Evolutionary conservation across 345 rosid genomes (phyloP).

Genomic region (Brassica cretica): DNA sequence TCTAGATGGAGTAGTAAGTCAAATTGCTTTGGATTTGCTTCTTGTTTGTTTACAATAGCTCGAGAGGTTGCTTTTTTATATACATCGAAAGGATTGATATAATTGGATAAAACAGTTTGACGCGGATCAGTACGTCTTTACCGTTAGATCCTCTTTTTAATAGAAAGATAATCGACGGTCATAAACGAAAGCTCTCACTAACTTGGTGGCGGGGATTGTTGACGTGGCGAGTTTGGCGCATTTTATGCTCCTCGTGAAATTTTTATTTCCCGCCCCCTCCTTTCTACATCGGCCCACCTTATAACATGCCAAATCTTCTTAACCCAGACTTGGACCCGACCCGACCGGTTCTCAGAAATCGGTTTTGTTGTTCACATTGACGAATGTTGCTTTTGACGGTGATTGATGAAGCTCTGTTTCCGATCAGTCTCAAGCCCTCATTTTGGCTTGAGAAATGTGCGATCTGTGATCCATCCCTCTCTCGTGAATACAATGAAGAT

Average conservation of each 20-base stretch:
- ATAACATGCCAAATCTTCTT: not conserved
- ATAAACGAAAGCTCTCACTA: not conserved
- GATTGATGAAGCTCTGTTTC: conserved; percentile 46
- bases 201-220: conserved; percentile 20
- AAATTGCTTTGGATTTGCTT: not conserved
- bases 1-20: not conserved
- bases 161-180: conserved; percentile 24
- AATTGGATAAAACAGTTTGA: conserved; percentile 11
- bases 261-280: conserved; percentile 17
- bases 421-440: conserved; percentile 49
- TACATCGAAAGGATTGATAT: not conserved
- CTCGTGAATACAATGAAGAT: too few relatives aligned
- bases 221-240: conserved; percentile 24
- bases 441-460: too few relatives aligned
- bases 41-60: not conserved
- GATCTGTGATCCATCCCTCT: too few relatives aligned
- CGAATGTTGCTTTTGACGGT: conserved; percentile 12
- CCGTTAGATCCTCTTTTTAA: conserved; percentile 33
- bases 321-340: not conserved
- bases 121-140: not conserved
- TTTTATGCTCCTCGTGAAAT: conserved; percentile 7
- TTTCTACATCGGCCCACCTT: conserved; percentile 3
- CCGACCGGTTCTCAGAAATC: conserved; percentile 15
- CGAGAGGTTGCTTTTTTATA: conserved; percentile 24
- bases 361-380: conserved; percentile 17